Conservation (phyloP, 1,284 basidiomycete species). For the Pseudozyma sp. region DNA sequence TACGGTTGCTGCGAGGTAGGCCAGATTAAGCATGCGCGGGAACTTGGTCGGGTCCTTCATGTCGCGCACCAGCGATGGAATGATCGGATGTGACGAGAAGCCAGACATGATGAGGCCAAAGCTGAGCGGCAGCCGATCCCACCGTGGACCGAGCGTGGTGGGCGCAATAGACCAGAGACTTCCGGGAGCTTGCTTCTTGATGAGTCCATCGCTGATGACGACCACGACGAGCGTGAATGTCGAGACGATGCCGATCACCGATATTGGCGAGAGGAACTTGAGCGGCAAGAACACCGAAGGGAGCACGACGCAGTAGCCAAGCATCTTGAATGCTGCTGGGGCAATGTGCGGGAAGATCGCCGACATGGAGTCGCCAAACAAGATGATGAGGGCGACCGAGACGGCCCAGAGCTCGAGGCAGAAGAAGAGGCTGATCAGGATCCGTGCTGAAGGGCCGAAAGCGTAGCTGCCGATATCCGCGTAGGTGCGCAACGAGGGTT, state of each 20-base stretch:
- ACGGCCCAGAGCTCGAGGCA: slow-evolving; percentile 67
- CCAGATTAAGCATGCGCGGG: slow-evolving; percentile 83
- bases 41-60: slow-evolving; percentile 87
- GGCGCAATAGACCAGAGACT: slow-evolving; percentile 81
- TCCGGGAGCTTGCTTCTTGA: slow-evolving; percentile 82
- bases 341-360: slow-evolving; percentile 50
- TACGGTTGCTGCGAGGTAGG: slow-evolving; percentile 84
- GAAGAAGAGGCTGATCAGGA: slow-evolving; percentile 63
- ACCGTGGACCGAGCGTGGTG: slow-evolving; percentile 77
- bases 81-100: slow-evolving; percentile 92
- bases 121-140: slow-evolving; percentile 72
- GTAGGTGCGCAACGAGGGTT: slow-evolving; percentile 63
- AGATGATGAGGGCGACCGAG: slow-evolving; percentile 62
- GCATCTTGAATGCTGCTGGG: slow-evolving; percentile 54
- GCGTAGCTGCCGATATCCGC: slow-evolving; percentile 67
- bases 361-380: slow-evolving; percentile 62
- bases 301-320: slow-evolving; percentile 55
- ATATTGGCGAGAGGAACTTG: slow-evolving; percentile 60
- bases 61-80: slow-evolving; percentile 88
- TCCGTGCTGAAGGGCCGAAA: slow-evolving; percentile 59
- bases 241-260: slow-evolving; percentile 69
- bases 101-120: slow-evolving; percentile 97
- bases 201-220: slow-evolving; percentile 84
- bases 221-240: slow-evolving; percentile 77
- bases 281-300: slow-evolving; percentile 65